phyloP scores from a whole-genome alignment of 345 rosid species.

The Eucalyptus sp. region DNA sequence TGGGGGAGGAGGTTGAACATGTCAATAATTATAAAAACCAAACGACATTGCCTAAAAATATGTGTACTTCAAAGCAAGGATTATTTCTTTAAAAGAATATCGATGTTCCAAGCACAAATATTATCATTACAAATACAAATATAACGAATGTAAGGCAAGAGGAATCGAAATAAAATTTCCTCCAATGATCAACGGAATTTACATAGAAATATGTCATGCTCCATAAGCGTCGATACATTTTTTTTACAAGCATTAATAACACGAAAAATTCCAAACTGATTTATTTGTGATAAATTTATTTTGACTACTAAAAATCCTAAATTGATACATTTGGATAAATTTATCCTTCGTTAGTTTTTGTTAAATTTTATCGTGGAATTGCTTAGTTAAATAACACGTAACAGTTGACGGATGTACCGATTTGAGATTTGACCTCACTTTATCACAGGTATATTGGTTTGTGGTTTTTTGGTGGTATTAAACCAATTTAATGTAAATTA shows the following conservation, averaged over 20 bases:
- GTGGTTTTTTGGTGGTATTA: too few species aligned
- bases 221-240: not conserved
- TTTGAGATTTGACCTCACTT: too few species aligned
- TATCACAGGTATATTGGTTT: too few species aligned
- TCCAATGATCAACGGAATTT: not conserved
- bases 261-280: too few species aligned
- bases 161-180: not conserved
- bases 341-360: fast-evolving
- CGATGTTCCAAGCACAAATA: not conserved
- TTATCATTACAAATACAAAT: not conserved
- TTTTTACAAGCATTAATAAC: too few species aligned
- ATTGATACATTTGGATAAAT: too few species aligned
- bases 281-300: too few species aligned
- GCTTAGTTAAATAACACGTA: too few species aligned
- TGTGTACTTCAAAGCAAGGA: not conserved
- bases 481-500: too few species aligned
- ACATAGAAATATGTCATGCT: not conserved
- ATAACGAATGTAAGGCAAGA: not conserved
- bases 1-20: not conserved
- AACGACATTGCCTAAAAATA: not conserved
- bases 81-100: not conserved
- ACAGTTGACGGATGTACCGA: fast-evolving
- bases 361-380: too few species aligned
- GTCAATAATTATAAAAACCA: not conserved
- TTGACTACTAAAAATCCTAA: too few species aligned